These are phyloP conservation scores for Xylaria curta DNA, from an alignment of 495 filamentous ascomycete genomes.

Conservation along the genomic window DNA sequence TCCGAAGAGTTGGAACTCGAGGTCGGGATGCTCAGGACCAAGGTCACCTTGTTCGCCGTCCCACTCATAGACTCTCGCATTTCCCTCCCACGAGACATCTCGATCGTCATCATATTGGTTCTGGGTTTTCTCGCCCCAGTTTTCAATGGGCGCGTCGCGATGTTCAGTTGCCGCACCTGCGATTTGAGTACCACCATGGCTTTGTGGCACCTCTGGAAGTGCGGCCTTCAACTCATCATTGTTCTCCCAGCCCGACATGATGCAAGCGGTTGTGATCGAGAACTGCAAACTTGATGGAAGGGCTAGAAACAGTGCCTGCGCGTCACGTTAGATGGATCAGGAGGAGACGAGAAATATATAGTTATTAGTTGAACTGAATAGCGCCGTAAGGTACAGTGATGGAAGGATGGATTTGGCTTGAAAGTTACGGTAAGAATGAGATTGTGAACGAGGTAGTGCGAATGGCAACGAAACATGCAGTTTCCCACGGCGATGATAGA, in stretches of 20 bases:
- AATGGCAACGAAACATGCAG: background rate
- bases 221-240: conserved; percentile 42
- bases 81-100: conserved; percentile 44
- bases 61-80: conserved; percentile 79
- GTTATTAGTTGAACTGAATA: background rate
- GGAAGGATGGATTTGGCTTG: background rate
- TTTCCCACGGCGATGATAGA: background rate
- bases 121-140: conserved; percentile 60
- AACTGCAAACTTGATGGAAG: background rate
- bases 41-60: conserved; percentile 85
- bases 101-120: conserved; percentile 60
- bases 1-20: conserved; percentile 79
- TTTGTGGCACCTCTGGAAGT: conserved; percentile 33
- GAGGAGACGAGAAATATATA: too few relatives aligned
- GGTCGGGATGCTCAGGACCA: conserved; percentile 67
- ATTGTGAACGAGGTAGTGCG: background rate
- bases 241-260: conserved; percentile 47
- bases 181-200: conserved; percentile 27
- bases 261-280: background rate
- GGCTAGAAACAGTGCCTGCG: background rate
- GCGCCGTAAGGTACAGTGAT: background rate
- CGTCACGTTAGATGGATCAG: background rate
- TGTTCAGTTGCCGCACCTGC: conserved; percentile 33
- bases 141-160: conserved; percentile 30
- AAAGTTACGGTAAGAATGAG: background rate